phyloP scores from a whole-genome alignment of 1,139 yeast genomes.

The Debaryomyces psychrophilus region DNA sequence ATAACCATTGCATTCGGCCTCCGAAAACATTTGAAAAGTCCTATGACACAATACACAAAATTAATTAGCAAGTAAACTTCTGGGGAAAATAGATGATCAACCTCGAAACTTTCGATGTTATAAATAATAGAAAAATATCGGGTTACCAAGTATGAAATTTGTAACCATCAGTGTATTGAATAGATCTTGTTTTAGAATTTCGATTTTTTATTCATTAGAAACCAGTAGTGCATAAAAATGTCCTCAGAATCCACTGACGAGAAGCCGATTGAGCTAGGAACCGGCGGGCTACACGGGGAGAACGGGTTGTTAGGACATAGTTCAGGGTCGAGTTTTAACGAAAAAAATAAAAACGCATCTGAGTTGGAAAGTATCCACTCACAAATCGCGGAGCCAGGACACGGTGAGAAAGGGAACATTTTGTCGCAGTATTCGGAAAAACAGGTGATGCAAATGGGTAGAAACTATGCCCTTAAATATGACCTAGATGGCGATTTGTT shows the following conservation, averaged over 20 bases:
- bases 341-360: constrained; percentile 21
- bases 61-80: constrained; percentile 1
- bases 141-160: background rate
- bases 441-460: constrained; percentile 72
- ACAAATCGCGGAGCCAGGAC: constrained; percentile 24
- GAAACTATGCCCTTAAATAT: constrained; percentile 64
- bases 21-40: background rate
- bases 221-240: background rate
- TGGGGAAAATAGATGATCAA: constrained; percentile 10
- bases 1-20: constrained; percentile 7
- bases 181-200: background rate
- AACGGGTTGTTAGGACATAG: constrained; percentile 28
- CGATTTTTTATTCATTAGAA: too few relatives aligned
- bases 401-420: constrained; percentile 54
- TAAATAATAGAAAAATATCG: constrained; percentile 2
- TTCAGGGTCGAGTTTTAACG: constrained; percentile 24
- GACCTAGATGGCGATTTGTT: constrained; percentile 68
- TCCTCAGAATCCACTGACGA: background rate
- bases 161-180: background rate
- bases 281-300: constrained; percentile 1
- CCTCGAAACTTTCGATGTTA: background rate
- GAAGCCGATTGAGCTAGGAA: background rate
- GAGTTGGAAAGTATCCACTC: constrained; percentile 32
- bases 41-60: constrained; percentile 1
- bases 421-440: constrained; percentile 63